Conservation (phyloP, 345 rosid genomes). For the Trapa bicornis region DNA sequence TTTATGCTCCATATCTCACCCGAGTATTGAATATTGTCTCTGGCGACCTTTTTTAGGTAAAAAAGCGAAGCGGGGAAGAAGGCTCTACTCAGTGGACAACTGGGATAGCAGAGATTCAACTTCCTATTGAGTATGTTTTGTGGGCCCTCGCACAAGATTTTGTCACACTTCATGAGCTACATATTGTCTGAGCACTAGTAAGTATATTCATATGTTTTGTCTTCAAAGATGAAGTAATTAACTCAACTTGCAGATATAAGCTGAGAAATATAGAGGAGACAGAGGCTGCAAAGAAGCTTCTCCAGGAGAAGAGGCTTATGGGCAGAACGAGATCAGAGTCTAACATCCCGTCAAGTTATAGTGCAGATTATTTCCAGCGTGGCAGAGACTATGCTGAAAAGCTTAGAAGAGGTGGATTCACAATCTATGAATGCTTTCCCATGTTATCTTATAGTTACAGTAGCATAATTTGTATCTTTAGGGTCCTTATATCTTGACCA, state of each 20-base stretch:
- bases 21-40: not conserved
- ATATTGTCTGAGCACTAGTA: not conserved
- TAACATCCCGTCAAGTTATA: slow-evolving; percentile 82
- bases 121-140: slow-evolving; percentile 70
- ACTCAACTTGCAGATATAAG: slow-evolving; percentile 47
- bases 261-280: slow-evolving; percentile 91
- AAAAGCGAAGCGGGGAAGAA: slow-evolving; percentile 79
- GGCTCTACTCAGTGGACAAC: slow-evolving; percentile 99
- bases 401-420: slow-evolving; percentile 69
- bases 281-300: slow-evolving; percentile 96
- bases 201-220: not conserved
- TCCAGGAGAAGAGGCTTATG: slow-evolving; percentile 82
- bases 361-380: slow-evolving; percentile 94
- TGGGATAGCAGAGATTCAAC: slow-evolving; percentile 94
- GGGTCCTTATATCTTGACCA: not conserved
- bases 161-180: not conserved
- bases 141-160: not conserved
- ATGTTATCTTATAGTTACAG: not conserved
- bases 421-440: not conserved
- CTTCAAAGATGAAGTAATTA: not conserved
- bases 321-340: slow-evolving; percentile 58
- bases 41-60: slow-evolving; percentile 32
- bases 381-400: slow-evolving; percentile 90
- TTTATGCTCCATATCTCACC: not conserved
- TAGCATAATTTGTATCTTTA: not conserved